Conservation (phyloP, 805 yeast genomes). For the Sugiyamaella smithiae region DNA sequence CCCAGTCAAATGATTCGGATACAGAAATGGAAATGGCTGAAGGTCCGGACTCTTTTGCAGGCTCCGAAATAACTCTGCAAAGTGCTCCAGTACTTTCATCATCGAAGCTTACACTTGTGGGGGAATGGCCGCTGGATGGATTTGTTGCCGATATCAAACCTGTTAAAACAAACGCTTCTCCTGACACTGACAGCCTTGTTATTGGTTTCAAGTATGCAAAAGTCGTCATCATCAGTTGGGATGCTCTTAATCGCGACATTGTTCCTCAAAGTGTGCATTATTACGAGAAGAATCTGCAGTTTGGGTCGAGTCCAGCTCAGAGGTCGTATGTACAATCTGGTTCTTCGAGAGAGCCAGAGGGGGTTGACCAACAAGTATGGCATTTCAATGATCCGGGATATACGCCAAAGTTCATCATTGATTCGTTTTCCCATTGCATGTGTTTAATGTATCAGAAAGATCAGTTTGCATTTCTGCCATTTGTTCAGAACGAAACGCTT, state of each 20-base stretch:
- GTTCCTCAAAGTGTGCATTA: conserved; percentile 78
- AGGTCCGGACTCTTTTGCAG: conserved; percentile 23
- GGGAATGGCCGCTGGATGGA: conserved; percentile 75
- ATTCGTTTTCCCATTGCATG: conserved; percentile 56
- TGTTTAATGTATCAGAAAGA: conserved; percentile 56
- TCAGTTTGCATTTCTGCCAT: conserved; percentile 68
- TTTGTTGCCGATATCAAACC: conserved; percentile 55
- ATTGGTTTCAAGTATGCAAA: conserved; percentile 74
- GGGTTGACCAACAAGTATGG: conserved; percentile 21
- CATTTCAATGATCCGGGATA: conserved; percentile 31
- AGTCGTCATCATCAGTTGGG: conserved; percentile 72
- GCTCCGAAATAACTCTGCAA: conserved; percentile 27
- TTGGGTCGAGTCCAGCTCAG: conserved; percentile 5
- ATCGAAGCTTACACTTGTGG: conserved; percentile 42
- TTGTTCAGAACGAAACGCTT: conserved; percentile 39
- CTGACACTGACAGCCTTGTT: conserved; percentile 56
- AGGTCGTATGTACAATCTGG: not conserved
- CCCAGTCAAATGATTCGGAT: conserved; percentile 16
- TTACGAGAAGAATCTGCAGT: conserved; percentile 64
- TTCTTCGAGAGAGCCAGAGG: not conserved
- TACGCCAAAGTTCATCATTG: conserved; percentile 51
- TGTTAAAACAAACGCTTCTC: conserved; percentile 46
- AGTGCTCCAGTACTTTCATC: conserved; percentile 12
- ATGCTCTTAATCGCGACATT: conserved; percentile 49
- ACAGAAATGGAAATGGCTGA: conserved; percentile 26